Evolutionary conservation across 176 grass and related monocot species (phyloP), one percentile per base, ranked within the genome.

Genomic region (Coix lacrymajobi): DNA sequence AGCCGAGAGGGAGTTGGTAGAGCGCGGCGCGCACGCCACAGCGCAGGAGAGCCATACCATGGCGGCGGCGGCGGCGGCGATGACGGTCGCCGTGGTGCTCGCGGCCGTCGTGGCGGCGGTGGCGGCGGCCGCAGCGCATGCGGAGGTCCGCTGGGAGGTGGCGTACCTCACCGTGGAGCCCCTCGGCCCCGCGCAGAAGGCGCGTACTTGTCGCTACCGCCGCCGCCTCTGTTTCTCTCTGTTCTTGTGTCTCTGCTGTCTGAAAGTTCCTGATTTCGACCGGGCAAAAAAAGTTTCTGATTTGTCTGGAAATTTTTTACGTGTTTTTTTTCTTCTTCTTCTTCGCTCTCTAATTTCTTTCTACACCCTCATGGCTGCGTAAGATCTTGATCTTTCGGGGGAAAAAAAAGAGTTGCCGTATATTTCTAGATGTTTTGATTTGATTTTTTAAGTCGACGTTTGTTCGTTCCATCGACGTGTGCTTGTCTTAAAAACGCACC

Each of bases 131-230:
- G 81, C 79, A 7, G 71, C 39, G 49, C 68, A 30, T 63, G 49
- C 63, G 6, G 86, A 57, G 78, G 74, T 87, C 70, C 86, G 74
- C 29, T 95, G 88, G 79, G 92, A 98, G 66, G 87, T 98, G 31
- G 84, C 77, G 44, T 98, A 95, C 89, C 75, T 93, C 75, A 91
- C 88, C 66, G 78, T 92, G 54, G 89, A 87, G 70, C 96, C 92
- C 11, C 91, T 98, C 48, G 96, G 96, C 71, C 67, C 82, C 45
- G 73, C 79, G 15, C 91, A 95, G 81, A 84, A 89, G 93, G 96
- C 85, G 56, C 40, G 78, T 78, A 5, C 17, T 62, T 29, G 20
- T 20, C 28, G 1, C 40, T 0, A 25, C 19, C 41, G 1, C 40
- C 0, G 16, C 19, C 41, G 0, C 30, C n/a, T 41, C 49, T 54